Evolutionary conservation across 2,329 filamentous ascomycete species (phyloP), one percentile per base, ranked within the genome.

Genomic region (Exophiala spinifera): DNA sequence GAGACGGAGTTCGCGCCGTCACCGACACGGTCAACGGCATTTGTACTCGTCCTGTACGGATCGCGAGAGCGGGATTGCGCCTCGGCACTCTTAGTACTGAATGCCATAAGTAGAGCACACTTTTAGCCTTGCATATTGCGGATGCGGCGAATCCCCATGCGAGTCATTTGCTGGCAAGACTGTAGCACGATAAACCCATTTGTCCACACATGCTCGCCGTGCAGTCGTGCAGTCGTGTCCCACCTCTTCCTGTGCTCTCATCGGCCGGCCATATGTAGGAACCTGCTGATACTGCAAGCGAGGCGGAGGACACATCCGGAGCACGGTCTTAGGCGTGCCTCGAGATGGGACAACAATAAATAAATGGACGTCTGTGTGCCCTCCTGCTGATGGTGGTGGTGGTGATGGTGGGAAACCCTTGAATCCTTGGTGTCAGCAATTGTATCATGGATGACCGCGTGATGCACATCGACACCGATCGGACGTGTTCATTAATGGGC

Each of bases 1-100:
- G 40, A 39, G 49, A 45, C 54, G 56, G 56, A 45, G 48, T 59
- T 59, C 56, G 48, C 56, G 37, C 56, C 56, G 56, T 34, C 33
- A 6, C 19, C 15, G 31, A 31, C 4, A 39, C 3, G 36, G n/a
- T 11, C 36, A 31, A 31, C n/a, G n/a, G n/a, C n/a, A n/a, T n/a
- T n/a, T n/a, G n/a, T n/a, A n/a, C n/a, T n/a, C n/a, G n/a, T n/a
- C n/a, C n/a, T n/a, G n/a, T n/a, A n/a, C n/a, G n/a, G n/a, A n/a
- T n/a, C n/a, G n/a, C n/a, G n/a, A n/a, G n/a, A n/a, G n/a, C n/a
- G n/a, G n/a, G n/a, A n/a, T n/a, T n/a, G n/a, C n/a, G n/a, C n/a
- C n/a, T n/a, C n/a, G n/a, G n/a, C n/a, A n/a, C n/a, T n/a, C n/a
- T n/a, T n/a, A n/a, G n/a, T n/a, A n/a, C n/a, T n/a, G n/a, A n/a